These are phyloP conservation scores for Aspergillus haitiensis DNA, from an alignment of 495 filamentous ascomycete genomes.

Conservation along the genomic window DNA sequence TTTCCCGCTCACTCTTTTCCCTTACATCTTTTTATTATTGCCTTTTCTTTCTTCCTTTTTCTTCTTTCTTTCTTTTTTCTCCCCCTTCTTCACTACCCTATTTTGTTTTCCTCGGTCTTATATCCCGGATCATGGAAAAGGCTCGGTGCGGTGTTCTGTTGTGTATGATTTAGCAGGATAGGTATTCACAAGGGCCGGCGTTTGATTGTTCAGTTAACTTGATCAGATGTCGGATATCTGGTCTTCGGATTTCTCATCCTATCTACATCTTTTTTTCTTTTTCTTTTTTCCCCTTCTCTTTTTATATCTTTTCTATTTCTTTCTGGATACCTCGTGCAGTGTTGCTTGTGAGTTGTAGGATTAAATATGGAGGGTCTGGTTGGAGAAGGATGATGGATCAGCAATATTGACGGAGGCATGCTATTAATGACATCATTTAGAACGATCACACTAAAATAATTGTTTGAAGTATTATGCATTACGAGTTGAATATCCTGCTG, in stretches of 20 bases:
- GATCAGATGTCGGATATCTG: slow-evolving; percentile 27
- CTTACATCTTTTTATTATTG: slow-evolving; percentile 21
- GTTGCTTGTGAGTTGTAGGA: slow-evolving; percentile 40
- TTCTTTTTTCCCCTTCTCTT: slow-evolving; percentile 14
- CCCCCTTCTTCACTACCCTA: slow-evolving; percentile 1
- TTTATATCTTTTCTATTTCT: slow-evolving; percentile 24
- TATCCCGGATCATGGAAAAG: slow-evolving; percentile 30
- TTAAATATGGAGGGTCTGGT: slow-evolving; percentile 27
- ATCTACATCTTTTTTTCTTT: slow-evolving; percentile 20
- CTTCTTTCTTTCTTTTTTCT: slow-evolving; percentile 16
- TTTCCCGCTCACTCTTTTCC: slow-evolving; percentile 18
- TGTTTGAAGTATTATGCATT: slow-evolving; percentile 29
- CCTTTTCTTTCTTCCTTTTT: slow-evolving; percentile 20
- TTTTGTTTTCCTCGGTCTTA: slow-evolving; percentile 18
- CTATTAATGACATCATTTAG: slow-evolving; percentile 10
- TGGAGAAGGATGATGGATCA: slow-evolving; percentile 24
- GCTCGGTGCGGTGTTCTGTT: slow-evolving; percentile 46
- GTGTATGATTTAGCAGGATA: slow-evolving; percentile 40
- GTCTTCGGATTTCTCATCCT: slow-evolving; percentile 23
- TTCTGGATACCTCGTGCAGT: slow-evolving; percentile 37
- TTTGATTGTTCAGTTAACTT: slow-evolving; percentile 32
- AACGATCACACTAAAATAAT: slow-evolving; percentile 9
- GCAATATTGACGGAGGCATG: slow-evolving; percentile 24
- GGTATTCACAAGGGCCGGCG: slow-evolving; percentile 38
- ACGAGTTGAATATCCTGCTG: slow-evolving; percentile 90